These are phyloP conservation scores for Rhodofomes roseus DNA, from an alignment of 1,284 basidiomycete species.

Conservation along the genomic window DNA sequence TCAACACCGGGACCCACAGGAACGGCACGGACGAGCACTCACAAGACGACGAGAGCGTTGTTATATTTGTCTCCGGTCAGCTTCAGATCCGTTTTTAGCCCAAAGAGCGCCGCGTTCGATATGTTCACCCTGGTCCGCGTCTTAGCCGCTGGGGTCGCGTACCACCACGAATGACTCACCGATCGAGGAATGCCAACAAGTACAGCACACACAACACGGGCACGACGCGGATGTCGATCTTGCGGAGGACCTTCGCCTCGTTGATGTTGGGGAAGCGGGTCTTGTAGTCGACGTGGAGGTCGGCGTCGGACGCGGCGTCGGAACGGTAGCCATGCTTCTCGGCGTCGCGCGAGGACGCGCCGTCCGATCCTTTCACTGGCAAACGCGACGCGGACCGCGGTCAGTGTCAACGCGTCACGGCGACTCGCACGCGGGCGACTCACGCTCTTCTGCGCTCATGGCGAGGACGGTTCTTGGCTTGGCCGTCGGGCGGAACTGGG, in stretches of 20 bases:
- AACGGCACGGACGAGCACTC: too few species aligned
- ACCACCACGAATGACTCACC: constrained; percentile 7
- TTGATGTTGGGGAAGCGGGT: constrained; percentile 11
- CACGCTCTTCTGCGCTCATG: constrained; percentile 5
- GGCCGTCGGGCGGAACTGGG: constrained; percentile 1
- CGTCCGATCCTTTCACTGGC: constrained; percentile 1
- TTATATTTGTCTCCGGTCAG: constrained; percentile 16
- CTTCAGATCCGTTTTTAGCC: constrained; percentile 17
- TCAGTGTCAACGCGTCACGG: not conserved
- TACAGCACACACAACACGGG: constrained; percentile 16
- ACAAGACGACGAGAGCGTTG: constrained; percentile 20
- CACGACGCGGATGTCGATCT: constrained; percentile 19
- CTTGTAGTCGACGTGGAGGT: constrained; percentile 4
- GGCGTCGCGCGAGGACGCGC: constrained; percentile 1
- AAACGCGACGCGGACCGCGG: not conserved
- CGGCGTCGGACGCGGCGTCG: not conserved
- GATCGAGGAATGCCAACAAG: constrained; percentile 20
- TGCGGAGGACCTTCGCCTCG: constrained; percentile 13
- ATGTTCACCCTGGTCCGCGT: constrained; percentile 16
- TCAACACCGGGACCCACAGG: too few species aligned
- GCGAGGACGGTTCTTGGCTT: not conserved
- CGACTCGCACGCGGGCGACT: not conserved
- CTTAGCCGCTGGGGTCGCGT: not conserved
- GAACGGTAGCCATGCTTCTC: constrained; percentile 3
- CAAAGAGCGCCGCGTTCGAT: constrained; percentile 18